A percentile compares a stretch with the other conserved stretches of the same genome.
phyloP scores from a whole-genome alignment of 2,329 filamentous ascomycete genomes.

The Tolypocladium sp. region DNA sequence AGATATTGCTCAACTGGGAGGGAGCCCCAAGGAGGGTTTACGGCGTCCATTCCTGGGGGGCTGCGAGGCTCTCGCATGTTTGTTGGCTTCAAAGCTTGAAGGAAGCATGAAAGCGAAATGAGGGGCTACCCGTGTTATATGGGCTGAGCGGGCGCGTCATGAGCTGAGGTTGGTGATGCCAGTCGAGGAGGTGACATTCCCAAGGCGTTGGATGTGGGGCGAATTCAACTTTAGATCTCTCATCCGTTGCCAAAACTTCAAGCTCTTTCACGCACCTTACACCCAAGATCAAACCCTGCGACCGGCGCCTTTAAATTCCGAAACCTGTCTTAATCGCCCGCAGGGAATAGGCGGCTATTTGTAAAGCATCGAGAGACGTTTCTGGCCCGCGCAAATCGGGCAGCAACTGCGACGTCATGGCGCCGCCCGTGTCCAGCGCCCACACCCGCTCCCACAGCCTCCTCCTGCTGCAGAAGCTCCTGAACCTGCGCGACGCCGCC shows the following conservation, averaged over 20 bases:
- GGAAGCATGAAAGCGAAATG: not conserved
- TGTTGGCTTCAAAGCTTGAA: not conserved
- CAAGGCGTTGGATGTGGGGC: not conserved
- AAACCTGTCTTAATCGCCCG: not conserved
- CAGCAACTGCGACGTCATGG: conserved; percentile 29
- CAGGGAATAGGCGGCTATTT: not conserved
- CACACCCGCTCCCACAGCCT: conserved; percentile 79
- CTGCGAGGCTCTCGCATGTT: not conserved
- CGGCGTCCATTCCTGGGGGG: not conserved
- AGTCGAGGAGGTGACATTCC: too few species aligned
- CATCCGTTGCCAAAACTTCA: not conserved
- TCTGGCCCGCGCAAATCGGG: not conserved
- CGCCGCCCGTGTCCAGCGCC: conserved; percentile 43
- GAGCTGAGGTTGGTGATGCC: not conserved
- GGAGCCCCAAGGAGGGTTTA: not conserved
- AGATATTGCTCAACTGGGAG: not conserved
- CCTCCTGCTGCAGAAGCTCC: conserved; percentile 71
- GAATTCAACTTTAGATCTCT: not conserved
- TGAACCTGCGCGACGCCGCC: conserved; percentile 67
- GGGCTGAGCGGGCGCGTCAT: not conserved
- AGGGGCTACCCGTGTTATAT: not conserved
- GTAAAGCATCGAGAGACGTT: not conserved
- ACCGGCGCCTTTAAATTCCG: not conserved
- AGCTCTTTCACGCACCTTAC: not conserved
- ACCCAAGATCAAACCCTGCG: not conserved